phyloP scores from a whole-genome alignment of 1,284 basidiomycete genomes.

The Anthracocystis setariae region DNA sequence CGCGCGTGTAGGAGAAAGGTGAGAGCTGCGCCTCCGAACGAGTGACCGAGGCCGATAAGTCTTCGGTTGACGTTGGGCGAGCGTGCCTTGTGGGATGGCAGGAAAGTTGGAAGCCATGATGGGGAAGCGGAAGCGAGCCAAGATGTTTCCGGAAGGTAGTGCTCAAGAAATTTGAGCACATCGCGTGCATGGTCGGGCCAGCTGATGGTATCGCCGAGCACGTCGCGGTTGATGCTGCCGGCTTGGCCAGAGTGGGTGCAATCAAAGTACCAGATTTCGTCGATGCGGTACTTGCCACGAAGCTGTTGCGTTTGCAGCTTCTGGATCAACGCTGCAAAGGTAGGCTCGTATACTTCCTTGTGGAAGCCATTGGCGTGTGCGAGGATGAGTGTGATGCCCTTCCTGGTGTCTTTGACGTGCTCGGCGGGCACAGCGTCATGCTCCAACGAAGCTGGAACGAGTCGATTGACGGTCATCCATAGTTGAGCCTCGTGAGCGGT shows the following conservation, averaged over 20 bases:
- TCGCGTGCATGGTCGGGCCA: slow-evolving; percentile 79
- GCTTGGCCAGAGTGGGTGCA: slow-evolving; percentile 81
- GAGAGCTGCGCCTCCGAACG: slow-evolving; percentile 70
- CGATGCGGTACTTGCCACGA: slow-evolving; percentile 68
- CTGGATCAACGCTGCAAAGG: slow-evolving; percentile 70
- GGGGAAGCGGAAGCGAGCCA: slow-evolving; percentile 10
- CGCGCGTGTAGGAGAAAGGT: slow-evolving; percentile 74
- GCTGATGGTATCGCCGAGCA: slow-evolving; percentile 74
- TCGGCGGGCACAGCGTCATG: slow-evolving; percentile 10
- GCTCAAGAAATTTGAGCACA: slow-evolving; percentile 76
- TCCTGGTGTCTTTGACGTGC: slow-evolving; percentile 5
- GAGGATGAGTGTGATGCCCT: slow-evolving; percentile 75
- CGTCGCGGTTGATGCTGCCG: slow-evolving; percentile 74
- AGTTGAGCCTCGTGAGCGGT: slow-evolving; percentile 41
- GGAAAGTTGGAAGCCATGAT: slow-evolving; percentile 45
- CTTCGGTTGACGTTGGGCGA: slow-evolving; percentile 37
- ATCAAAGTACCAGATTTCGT: slow-evolving; percentile 84
- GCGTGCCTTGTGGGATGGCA: slow-evolving; percentile 29
- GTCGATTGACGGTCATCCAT: slow-evolving; percentile 39
- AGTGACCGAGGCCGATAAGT: slow-evolving; percentile 80
- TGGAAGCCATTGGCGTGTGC: slow-evolving; percentile 84
- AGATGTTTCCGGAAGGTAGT: slow-evolving; percentile 72
- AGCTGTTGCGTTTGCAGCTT: slow-evolving; percentile 31
- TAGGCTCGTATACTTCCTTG: slow-evolving; percentile 82
- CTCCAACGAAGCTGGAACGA: slow-evolving; percentile 28